phyloP scores from a whole-genome alignment of 768 basidiomycete species.

The Tephrocybe sp. region DNA sequence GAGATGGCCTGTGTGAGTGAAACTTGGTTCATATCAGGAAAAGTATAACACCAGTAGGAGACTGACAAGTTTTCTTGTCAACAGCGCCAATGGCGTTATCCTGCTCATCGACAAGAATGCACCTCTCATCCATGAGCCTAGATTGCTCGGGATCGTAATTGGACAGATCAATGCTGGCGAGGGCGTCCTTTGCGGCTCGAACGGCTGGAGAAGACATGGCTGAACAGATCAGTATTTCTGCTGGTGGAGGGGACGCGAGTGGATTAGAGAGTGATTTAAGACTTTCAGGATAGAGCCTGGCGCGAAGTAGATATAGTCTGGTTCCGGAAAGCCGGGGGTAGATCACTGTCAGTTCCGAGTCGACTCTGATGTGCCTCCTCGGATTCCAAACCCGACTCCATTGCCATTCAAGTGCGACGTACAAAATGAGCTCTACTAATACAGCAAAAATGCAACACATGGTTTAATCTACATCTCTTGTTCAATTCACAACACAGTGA shows the following conservation, averaged over 20 bases:
- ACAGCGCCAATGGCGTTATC: slow-evolving; percentile 82
- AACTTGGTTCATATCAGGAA: slow-evolving; percentile 4
- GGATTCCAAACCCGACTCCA: not conserved
- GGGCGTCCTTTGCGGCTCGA: slow-evolving; percentile 56
- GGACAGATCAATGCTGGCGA: slow-evolving; percentile 75
- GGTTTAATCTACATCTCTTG: not conserved
- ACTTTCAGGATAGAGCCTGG: not conserved
- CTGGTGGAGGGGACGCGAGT: not conserved
- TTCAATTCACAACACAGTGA: slow-evolving; percentile 5
- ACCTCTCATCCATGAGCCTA: slow-evolving; percentile 92
- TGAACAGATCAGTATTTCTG: not conserved
- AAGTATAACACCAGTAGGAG: slow-evolving; percentile 3
- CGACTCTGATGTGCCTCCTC: slow-evolving; percentile 8
- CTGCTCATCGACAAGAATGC: slow-evolving; percentile 88
- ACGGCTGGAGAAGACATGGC: slow-evolving; percentile 60
- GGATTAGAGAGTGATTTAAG: not conserved
- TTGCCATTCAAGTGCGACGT: too few species aligned
- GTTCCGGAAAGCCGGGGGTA: slow-evolving; percentile 5
- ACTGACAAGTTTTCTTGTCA: slow-evolving; percentile 95
- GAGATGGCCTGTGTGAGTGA: slow-evolving; percentile 70
- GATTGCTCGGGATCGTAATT: slow-evolving; percentile 92
- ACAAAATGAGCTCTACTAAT: too few species aligned
- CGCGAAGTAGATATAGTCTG: slow-evolving; percentile 11
- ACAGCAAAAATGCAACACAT: too few species aligned
- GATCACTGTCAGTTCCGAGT: slow-evolving; percentile 10